A percentile compares a stretch with the other conserved stretches of the same genome.
phyloP scores from a whole-genome alignment of 2,329 filamentous ascomycete species.

The Epichloe aotearoae region DNA sequence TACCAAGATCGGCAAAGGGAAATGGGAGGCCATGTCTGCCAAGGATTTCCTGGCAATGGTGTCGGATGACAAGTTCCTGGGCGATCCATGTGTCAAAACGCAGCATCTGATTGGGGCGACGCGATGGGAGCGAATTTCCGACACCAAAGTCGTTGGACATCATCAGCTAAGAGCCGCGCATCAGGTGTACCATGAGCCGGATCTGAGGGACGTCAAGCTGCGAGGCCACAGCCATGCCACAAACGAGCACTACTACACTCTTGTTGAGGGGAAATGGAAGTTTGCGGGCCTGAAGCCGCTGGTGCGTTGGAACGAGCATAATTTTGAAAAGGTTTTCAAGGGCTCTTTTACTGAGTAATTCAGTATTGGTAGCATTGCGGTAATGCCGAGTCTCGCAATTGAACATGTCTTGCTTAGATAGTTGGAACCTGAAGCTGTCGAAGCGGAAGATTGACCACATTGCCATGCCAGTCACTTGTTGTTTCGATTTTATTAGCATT shows the following conservation, averaged over 20 bases:
- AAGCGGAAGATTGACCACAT: too few relatives aligned
- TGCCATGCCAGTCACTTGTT: too few relatives aligned
- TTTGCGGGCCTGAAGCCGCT: slow-evolving; percentile 41
- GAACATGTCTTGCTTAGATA: too few relatives aligned
- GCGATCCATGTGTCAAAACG: slow-evolving; percentile 38
- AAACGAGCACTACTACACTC: slow-evolving; percentile 41
- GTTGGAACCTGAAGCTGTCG: too few relatives aligned
- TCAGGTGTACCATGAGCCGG: slow-evolving; percentile 38
- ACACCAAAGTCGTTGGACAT: slow-evolving; percentile 35
- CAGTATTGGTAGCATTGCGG: too few relatives aligned
- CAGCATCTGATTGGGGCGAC: slow-evolving; percentile 43
- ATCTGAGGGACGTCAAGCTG: slow-evolving; percentile 29
- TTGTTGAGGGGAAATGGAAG: slow-evolving; percentile 44
- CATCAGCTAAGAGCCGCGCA: slow-evolving; percentile 47
- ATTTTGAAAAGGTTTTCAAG: neutral
- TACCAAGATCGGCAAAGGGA: slow-evolving; percentile 33
- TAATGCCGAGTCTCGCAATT: too few relatives aligned
- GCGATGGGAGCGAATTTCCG: slow-evolving; percentile 34
- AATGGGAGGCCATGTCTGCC: slow-evolving; percentile 41
- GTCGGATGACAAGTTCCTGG: slow-evolving; percentile 37
- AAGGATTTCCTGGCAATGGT: slow-evolving; percentile 39
- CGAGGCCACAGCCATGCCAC: slow-evolving; percentile 44
- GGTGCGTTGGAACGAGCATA: slow-evolving; percentile 39
- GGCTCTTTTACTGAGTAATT: too few relatives aligned
- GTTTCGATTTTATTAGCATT: too few relatives aligned